Percentiles rank a stretch among this genome's conserved stretches.
These are phyloP conservation scores for Lentithecium fluviatile DNA, from an alignment of 495 filamentous ascomycete species.

Conservation along the genomic window DNA sequence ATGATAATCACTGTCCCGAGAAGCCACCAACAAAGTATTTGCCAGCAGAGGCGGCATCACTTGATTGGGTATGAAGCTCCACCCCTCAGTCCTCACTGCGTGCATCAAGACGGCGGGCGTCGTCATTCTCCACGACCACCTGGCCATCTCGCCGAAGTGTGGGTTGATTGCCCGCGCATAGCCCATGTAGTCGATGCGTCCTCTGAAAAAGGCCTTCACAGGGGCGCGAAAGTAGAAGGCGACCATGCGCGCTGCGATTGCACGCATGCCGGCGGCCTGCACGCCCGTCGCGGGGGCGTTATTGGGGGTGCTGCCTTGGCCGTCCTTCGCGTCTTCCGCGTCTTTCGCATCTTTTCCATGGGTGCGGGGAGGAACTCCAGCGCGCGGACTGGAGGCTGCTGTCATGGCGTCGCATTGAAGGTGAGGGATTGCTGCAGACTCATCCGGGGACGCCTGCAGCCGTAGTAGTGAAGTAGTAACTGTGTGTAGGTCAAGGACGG, in stretches of 20 bases:
- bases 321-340: slow-evolving; percentile 2
- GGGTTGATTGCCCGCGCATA: slow-evolving; percentile 70
- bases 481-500: background rate
- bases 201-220: slow-evolving; percentile 85
- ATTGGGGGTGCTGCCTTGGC: background rate
- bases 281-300: slow-evolving; percentile 21
- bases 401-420: slow-evolving; percentile 31
- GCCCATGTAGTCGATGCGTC: slow-evolving; percentile 75
- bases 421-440: background rate
- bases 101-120: slow-evolving; percentile 77
- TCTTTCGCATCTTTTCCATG: background rate
- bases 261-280: slow-evolving; percentile 68
- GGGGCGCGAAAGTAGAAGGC: slow-evolving; percentile 89
- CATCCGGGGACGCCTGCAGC: background rate
- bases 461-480: no score
- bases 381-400: slow-evolving; percentile 19
- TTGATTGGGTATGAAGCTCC: slow-evolving; percentile 85
- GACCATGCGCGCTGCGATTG: slow-evolving; percentile 72
- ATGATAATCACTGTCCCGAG: background rate
- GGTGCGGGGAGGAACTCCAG: slow-evolving; percentile 25
- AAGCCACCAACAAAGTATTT: slow-evolving; percentile 63
- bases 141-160: slow-evolving; percentile 50
- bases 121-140: slow-evolving; percentile 69
- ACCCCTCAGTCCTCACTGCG: slow-evolving; percentile 75
- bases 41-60: slow-evolving; percentile 82